phyloP scores from a whole-genome alignment of 805 yeast species.

The Crinitomyces ghanaensis region DNA sequence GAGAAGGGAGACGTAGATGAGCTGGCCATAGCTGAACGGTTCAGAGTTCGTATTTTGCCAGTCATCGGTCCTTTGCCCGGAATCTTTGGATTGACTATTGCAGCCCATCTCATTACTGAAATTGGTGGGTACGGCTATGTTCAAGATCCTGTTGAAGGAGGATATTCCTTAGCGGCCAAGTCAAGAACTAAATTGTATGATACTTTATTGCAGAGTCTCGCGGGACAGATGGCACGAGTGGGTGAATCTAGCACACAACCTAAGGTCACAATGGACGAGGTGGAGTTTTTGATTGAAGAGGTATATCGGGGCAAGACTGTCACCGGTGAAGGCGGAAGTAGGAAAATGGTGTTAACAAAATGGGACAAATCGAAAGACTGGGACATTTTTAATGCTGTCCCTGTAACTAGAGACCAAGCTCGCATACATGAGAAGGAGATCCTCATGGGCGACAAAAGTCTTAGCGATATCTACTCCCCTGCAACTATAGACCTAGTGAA shows the following conservation, averaged over 20 bases:
- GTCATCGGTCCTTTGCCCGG: slow-evolving; percentile 97
- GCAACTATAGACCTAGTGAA: slow-evolving; percentile 49
- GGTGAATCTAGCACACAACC: slow-evolving; percentile 57
- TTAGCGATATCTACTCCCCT: slow-evolving; percentile 51
- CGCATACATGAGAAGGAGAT: slow-evolving; percentile 65
- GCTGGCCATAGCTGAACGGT: slow-evolving; percentile 74
- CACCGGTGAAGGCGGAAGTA: slow-evolving; percentile 69
- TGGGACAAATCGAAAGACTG: slow-evolving; percentile 69
- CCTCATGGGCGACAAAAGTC: slow-evolving; percentile 50
- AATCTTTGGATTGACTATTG: slow-evolving; percentile 83
- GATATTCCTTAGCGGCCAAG: slow-evolving; percentile 75
- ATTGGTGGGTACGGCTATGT: slow-evolving; percentile 57
- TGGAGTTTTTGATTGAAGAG: slow-evolving; percentile 79
- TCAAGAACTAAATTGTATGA: slow-evolving; percentile 70
- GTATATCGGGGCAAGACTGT: slow-evolving; percentile 85
- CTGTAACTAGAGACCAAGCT: slow-evolving; percentile 85
- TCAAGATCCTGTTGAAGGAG: slow-evolving; percentile 37
- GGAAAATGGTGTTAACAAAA: slow-evolving; percentile 64
- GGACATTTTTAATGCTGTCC: slow-evolving; percentile 66
- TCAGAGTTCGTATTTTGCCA: slow-evolving; percentile 89
- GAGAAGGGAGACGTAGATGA: slow-evolving; percentile 78
- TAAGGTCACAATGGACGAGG: slow-evolving; percentile 55
- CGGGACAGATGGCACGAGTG: slow-evolving; percentile 76
- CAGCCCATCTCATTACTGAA: slow-evolving; percentile 67
- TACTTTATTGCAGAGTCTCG: slow-evolving; percentile 65